Percentiles rank a stretch among this genome's conserved stretches.
phyloP scores from a whole-genome alignment of 495 filamentous ascomycete genomes.

The Trichocladium antarcticum region DNA sequence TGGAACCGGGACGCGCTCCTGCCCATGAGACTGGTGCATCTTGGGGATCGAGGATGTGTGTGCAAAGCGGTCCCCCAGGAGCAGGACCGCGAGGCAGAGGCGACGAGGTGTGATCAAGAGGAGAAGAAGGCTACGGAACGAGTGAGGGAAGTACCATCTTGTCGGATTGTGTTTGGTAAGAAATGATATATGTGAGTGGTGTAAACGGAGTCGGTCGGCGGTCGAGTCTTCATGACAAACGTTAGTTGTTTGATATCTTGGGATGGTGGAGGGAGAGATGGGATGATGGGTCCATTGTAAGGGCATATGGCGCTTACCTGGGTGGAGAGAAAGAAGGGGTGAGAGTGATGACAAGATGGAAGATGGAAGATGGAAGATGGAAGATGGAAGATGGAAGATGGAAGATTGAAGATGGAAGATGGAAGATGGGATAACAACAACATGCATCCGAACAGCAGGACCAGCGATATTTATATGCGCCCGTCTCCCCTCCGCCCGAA shows the following conservation, averaged over 20 bases:
- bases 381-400: too few relatives aligned
- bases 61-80: constrained; percentile 3
- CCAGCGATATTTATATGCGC: constrained; percentile 2
- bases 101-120: constrained; percentile 16
- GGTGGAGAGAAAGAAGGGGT: not conserved
- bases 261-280: not conserved
- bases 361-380: too few relatives aligned
- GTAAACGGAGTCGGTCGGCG: not conserved
- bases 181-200: not conserved
- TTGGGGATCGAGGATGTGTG: not conserved
- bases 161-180: constrained; percentile 2
- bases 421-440: too few relatives aligned
- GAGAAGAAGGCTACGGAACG: constrained; percentile 27
- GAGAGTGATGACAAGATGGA: not conserved
- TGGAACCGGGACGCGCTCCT: not conserved
- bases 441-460: too few relatives aligned
- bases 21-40: not conserved
- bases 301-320: too few relatives aligned
- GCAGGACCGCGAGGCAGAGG: constrained; percentile 14
- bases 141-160: constrained; percentile 44
- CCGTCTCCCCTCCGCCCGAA: not conserved
- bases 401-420: too few relatives aligned
- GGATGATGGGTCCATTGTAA: too few relatives aligned
- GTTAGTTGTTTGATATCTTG: not conserved
- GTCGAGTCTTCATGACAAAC: too few relatives aligned